Percentiles rank a stretch among this genome's conserved stretches.
These are phyloP conservation scores for Hylodesmum podocarpum DNA, from an alignment of 306 rosid genomes.

Conservation along the genomic window DNA sequence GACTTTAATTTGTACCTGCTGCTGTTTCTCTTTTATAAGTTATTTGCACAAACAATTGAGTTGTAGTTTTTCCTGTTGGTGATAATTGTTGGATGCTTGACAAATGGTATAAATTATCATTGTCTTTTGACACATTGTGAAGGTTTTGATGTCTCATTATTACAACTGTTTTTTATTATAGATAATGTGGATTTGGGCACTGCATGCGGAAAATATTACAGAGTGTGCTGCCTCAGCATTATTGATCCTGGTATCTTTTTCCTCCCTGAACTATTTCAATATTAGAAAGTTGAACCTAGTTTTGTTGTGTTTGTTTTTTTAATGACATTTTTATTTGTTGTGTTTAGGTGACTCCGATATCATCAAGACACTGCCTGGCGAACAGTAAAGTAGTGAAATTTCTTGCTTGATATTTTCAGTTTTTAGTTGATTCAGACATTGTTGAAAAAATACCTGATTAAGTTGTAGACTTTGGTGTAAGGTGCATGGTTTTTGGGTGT, in stretches of 20 bases:
- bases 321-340: not conserved
- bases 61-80: not conserved
- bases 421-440: constrained; percentile 23
- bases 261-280: not conserved
- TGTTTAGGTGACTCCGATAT: constrained; percentile 59
- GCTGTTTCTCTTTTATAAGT: not conserved
- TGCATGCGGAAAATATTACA: constrained; percentile 78
- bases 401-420: not conserved
- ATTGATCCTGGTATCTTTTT: constrained; percentile 61
- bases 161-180: not conserved
- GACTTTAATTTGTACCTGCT: not conserved
- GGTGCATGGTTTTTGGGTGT: constrained; percentile 13
- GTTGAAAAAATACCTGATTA: not conserved
- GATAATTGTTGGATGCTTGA: not conserved
- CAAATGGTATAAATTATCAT: not conserved
- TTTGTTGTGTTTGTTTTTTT: not conserved
- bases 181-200: constrained; percentile 88
- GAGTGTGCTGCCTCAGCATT: constrained; percentile 93
- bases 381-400: constrained; percentile 23
- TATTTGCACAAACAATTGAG: not conserved
- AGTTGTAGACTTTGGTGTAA: constrained; percentile 27
- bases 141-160: not conserved
- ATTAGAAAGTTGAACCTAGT: not conserved
- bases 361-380: constrained; percentile 47
- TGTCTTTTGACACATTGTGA: not conserved